Base-by-base conservation (phyloP, 1,284 basidiomycete species). In the Malassezia equina region DNA sequence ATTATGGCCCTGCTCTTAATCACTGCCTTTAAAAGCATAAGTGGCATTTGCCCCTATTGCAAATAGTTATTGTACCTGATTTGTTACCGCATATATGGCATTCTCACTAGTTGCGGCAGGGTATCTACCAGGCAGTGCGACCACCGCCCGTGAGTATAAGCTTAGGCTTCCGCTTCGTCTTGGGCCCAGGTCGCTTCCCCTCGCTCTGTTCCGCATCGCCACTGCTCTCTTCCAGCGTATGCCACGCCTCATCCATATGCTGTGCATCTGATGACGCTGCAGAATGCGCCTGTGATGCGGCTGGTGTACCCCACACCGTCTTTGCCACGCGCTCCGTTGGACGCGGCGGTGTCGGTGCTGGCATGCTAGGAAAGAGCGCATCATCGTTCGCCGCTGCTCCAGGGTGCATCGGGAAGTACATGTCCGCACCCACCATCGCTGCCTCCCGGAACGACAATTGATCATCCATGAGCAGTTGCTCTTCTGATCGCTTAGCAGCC, bases 251-350 rank as follows among this genome's bases (percentile, higher is more conserved):
- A 15, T 71, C 71, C 51, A 68, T 63, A 17, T 62, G 47, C n/a
- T 61, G 59, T 12, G 40, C 45, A 13, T 51, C 53, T 19, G 15
- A 47, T 33, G 15, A 44, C 48, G 23, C 57, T 50, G 39, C 23
- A 9, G 21, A 13, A 23, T 12, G 51, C 4, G 17, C 40, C 34
- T 11, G 31, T 19, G 41, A 24, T 24, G 47, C 59, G 1, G 69
- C 65, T 17, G 63, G 65, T 21, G 70, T 73, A 17, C 71, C 71
- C 71, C 71, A 73, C 6, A 73, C 71, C 25, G 71, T 73, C 55
- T 60, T 66, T 27, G 61, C 62, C 8, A 51, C 47, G 4, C 42
- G 29, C 40, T 13, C 47, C 3, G 32, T n/a, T 6, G 43, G 51
- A 7, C 39, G 23, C 3, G 24, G 24, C 4, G 41, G 46, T 29